These are phyloP conservation scores for Balakata baccata DNA, from an alignment of 345 rosid species.

Conservation along the genomic window DNA sequence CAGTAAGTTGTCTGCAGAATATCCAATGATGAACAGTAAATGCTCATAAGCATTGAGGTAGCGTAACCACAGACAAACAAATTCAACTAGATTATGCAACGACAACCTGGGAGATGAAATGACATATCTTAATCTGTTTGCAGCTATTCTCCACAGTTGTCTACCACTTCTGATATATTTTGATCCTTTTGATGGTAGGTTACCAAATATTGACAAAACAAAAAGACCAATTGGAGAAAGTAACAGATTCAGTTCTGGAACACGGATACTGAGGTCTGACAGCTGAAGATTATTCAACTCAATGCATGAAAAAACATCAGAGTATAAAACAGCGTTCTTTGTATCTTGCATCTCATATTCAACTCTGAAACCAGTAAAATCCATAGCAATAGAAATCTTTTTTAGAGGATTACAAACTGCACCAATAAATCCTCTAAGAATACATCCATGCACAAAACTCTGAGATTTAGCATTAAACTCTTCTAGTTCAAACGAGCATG, in stretches of 20 bases:
- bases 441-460: conserved; percentile 43
- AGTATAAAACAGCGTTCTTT: conserved; percentile 27
- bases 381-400: conserved; percentile 44
- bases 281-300: conserved; percentile 52
- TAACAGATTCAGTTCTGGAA: conserved; percentile 50
- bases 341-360: conserved; percentile 53
- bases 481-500: conserved; percentile 43
- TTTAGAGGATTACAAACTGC: conserved; percentile 49
- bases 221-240: conserved; percentile 58
- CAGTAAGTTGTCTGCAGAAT: conserved; percentile 44
- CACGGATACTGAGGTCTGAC: conserved; percentile 41
- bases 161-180: conserved; percentile 58
- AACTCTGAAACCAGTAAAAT: conserved; percentile 46
- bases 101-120: conserved; percentile 56
- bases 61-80: conserved; percentile 60
- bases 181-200: conserved; percentile 41
- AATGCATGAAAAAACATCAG: conserved; percentile 33
- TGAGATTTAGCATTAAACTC: conserved; percentile 59
- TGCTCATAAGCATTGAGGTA: conserved; percentile 61
- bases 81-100: conserved; percentile 46
- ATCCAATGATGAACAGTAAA: conserved; percentile 53
- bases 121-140: conserved; percentile 51
- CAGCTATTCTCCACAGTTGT: conserved; percentile 75
- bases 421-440: conserved; percentile 49
- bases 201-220: conserved; percentile 43